Evolutionary conservation across 2,329 filamentous ascomycete genomes (phyloP), one percentile per base, ranked within the genome.

Genomic region (Hyphodiscus sp.): DNA sequence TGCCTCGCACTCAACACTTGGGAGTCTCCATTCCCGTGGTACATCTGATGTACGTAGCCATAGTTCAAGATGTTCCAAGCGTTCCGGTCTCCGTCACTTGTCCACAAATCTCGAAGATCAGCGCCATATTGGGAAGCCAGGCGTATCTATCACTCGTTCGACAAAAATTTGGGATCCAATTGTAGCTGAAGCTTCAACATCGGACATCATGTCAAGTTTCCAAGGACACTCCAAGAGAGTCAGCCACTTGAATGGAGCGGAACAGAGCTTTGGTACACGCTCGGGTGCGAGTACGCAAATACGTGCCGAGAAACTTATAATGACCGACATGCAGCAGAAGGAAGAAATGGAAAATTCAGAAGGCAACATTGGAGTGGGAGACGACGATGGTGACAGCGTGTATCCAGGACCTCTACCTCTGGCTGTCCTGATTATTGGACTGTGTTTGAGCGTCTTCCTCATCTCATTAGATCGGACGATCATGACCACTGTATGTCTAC

Each of bases 381-480:
- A 41, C 19, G 13, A 48, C 29, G 15, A 52, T 42, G 45, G 49
- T 29, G 9, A 30, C 48, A 26, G 20, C 41, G 46, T 51, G 16
- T 66, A 67, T 59, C 65, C 65, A 2, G 57, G 59, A 18, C 52
- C 57, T 33, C 41, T 66, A 13, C 53, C 52, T 2, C 50, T 67
- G 11, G 44, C 53, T 16, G 50, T 66, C 33, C 47, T 69, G 19
- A 61, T 67, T 43, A 45, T 58, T 8, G 65, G 65, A 11, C 59
- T 69, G 20, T 64, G 61, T 50, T 52, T 69, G 13, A 60, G 61
- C 29, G 63, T 67, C 1, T 64, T 67, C 42, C 57, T 66, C 5
- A 61, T 67, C 18, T 63, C 64, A 1, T 50, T 67, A 20, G 61
- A 63, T 47, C 47, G 60, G 9, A 62, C 57, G 6, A 62, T 63